A percentile compares a stretch with the other conserved stretches of the same genome.
Conservation (phyloP, 768 basidiomycete species). For the Coprinopsis marcescibilis region DNA sequence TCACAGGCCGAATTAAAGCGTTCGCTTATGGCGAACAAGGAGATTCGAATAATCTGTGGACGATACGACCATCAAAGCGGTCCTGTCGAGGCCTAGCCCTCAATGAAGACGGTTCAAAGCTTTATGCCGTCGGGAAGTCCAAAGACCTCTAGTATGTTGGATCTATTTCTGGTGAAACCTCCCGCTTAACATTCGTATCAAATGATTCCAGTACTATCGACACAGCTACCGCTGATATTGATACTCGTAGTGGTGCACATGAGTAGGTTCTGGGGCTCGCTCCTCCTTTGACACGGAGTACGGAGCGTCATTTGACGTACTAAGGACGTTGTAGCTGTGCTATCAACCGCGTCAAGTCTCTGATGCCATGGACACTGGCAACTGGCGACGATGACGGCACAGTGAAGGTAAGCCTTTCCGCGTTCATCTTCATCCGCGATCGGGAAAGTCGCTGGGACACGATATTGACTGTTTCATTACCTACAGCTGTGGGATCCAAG, state of each 20-base stretch:
- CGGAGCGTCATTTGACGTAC: constrained; percentile 22
- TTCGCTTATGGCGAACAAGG: constrained; percentile 75
- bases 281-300: neutral
- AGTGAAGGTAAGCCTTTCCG: constrained; percentile 61
- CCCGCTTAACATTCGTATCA: constrained; percentile 11
- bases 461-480: constrained; percentile 1
- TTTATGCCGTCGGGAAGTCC: constrained; percentile 81
- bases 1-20: constrained; percentile 81
- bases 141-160: constrained; percentile 68
- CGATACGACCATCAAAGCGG: constrained; percentile 69
- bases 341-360: constrained; percentile 77
- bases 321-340: constrained; percentile 52
- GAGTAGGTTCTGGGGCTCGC: constrained; percentile 46
- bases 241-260: constrained; percentile 49
- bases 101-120: constrained; percentile 56
- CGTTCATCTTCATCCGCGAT: constrained; percentile 1
- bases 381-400: constrained; percentile 95
- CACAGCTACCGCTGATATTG: constrained; percentile 48
- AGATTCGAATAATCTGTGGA: constrained; percentile 48
- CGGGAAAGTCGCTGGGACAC: constrained; percentile 1
- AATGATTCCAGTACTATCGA: constrained; percentile 52
- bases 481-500: constrained; percentile 89
- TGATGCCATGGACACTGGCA: constrained; percentile 66
- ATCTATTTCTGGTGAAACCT: neutral
- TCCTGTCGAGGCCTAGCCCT: constrained; percentile 75